Evolutionary conservation across 805 yeast species (phyloP), one percentile per base, ranked within the genome.

Genomic region (Candida qinlingensis): DNA sequence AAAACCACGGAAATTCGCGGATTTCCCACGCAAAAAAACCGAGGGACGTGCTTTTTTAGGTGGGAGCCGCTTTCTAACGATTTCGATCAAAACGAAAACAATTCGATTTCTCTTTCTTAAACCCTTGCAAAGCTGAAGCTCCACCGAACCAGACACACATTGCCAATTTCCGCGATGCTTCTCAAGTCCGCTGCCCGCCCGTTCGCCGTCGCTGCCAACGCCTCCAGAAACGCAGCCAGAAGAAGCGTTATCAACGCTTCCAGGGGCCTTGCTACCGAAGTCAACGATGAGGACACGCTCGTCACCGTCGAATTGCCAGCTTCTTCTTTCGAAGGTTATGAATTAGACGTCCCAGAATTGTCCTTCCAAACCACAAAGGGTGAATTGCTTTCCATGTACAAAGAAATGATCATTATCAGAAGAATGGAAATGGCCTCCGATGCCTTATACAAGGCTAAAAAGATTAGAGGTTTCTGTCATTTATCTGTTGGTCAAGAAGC

Each of bases 381-480:
- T 45, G 78, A 83, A 48, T 72, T 94, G 61, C 75, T 94, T 63
- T 82, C 90, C 66, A 89, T 94, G 97, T 94, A 91, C 81, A 87
- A 89, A 74, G 96, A 92, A 68, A 91, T 94, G 98, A 81, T 85
- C 58, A 72, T 85, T 58, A 83, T 92, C 67, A 84, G 96, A 79
- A 87, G 99, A 74, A 83, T 94, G 94, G 99, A 94, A 76, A 92
- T 94, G 96, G 96, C 97, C 39, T 83, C 98, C 53, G 99, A 94
- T 69, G 98, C 97, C 33, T 76, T 94, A 56, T 94, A 94, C 79
- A 94, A 94, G 77, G 96, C 98, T 63, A 94, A 94, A 79, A 90
- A 92, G 75, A 91, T 94, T 65, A 83, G 98, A 77, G 99, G 99
- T 61, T 94, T 94, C 84, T 94, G 99, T 75, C 99, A 94, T 73